phyloP scores from a whole-genome alignment of 305 asterid species.

The Petunia hybrid region DNA sequence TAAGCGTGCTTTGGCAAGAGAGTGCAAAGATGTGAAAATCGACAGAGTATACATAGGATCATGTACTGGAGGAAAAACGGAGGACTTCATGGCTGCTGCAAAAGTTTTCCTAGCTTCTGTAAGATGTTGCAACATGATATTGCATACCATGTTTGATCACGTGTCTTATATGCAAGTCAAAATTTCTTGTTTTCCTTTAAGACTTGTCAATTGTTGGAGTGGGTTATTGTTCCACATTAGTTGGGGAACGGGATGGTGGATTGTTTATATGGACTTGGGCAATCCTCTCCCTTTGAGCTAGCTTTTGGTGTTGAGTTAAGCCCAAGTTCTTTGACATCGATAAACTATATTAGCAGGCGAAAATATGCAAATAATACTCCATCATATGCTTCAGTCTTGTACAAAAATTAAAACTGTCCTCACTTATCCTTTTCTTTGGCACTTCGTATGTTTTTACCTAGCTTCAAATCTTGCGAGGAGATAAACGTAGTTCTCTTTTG shows the following conservation, averaged over 20 bases:
- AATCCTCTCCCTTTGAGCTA: no score
- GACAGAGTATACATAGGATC: slow-evolving; percentile 92
- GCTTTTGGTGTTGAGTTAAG: no score
- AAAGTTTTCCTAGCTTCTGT: slow-evolving; percentile 84
- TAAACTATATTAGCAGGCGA: background rate
- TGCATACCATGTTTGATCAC: background rate
- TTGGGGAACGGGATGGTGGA: no score
- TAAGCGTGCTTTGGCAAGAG: slow-evolving; percentile 94
- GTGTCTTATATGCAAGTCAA: background rate
- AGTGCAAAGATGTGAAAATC: slow-evolving; percentile 90
- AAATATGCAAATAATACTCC: background rate
- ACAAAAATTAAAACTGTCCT: background rate
- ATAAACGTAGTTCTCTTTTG: no score
- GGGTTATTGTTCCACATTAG: no score
- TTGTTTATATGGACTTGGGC: no score
- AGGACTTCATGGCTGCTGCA: slow-evolving; percentile 96
- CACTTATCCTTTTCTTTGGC: background rate
- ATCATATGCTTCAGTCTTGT: no score
- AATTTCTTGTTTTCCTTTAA: slow-evolving; percentile 24
- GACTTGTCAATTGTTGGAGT: background rate
- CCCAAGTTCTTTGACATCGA: background rate
- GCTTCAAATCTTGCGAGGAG: background rate
- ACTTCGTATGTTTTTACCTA: no score
- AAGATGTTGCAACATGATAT: slow-evolving; percentile 28
- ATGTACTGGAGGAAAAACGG: slow-evolving; percentile 95